phyloP scores from a whole-genome alignment of 2,329 filamentous ascomycete genomes.

The Xylaria sp. region DNA sequence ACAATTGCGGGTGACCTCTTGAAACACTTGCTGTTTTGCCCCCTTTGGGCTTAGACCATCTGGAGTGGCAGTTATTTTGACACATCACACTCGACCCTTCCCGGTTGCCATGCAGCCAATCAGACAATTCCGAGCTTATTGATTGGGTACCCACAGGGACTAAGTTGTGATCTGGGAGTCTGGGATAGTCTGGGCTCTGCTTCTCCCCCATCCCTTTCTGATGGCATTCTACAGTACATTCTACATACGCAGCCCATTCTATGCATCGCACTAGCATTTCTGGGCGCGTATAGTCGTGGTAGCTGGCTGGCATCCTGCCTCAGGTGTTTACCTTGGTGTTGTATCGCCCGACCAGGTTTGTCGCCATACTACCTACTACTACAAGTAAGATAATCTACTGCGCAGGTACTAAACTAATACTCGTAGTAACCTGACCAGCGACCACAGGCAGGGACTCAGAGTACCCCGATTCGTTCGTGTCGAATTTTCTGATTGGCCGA shows the following conservation, averaged over 20 bases:
- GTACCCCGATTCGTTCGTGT: conserved; percentile 35
- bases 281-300: neutral
- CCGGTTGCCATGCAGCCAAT: conserved; percentile 37
- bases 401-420: neutral
- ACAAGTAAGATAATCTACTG: neutral
- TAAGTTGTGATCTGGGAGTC: conserved; percentile 40
- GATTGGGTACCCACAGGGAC: conserved; percentile 36
- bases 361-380: neutral
- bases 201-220: conserved; percentile 17
- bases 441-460: no score
- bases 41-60: conserved; percentile 36
- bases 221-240: conserved; percentile 13
- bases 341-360: conserved; percentile 26
- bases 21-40: conserved; percentile 38
- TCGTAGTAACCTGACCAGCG: neutral
- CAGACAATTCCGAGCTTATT: conserved; percentile 38
- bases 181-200: neutral
- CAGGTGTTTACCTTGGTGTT: neutral
- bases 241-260: neutral
- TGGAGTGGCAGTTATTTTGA: conserved; percentile 33
- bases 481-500: conserved; percentile 58
- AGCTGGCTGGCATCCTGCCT: neutral
- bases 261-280: neutral
- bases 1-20: neutral
- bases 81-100: conserved; percentile 36